A percentile compares a stretch with the other conserved stretches of the same genome.
These are phyloP conservation scores for Thraustotheca clavata DNA, from an alignment of 352 stramenopile species.

Conservation along the genomic window DNA sequence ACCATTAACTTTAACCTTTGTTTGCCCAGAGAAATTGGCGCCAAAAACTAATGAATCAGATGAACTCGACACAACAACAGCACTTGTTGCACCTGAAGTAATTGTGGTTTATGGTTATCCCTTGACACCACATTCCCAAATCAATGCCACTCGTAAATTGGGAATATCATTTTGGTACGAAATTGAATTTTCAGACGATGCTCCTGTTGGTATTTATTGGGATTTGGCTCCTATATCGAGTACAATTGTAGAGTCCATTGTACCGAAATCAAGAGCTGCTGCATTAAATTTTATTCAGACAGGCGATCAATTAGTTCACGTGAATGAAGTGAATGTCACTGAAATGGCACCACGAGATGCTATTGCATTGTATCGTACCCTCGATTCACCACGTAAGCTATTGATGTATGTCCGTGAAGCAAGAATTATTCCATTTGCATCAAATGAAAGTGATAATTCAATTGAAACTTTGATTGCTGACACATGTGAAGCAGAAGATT, in stretches of 20 bases:
- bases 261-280: conserved; percentile 39
- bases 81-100: not conserved
- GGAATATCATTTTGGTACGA: conserved; percentile 45
- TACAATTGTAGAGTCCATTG: conserved; percentile 50
- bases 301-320: conserved; percentile 46
- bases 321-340: conserved; percentile 60
- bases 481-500: not conserved
- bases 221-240: conserved; percentile 41
- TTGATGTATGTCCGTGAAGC: not conserved
- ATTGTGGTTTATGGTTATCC: not conserved
- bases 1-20: conserved; percentile 7
- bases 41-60: too few relatives aligned
- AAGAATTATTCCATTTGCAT: not conserved
- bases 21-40: not conserved
- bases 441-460: not conserved
- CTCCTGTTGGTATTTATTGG: conserved; percentile 60
- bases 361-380: conserved; percentile 32
- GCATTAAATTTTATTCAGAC: conserved; percentile 39
- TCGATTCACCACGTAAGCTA: not conserved
- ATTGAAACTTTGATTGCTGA: not conserved
- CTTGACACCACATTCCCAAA: not conserved
- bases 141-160: not conserved
- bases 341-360: conserved; percentile 42
- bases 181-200: conserved; percentile 31
- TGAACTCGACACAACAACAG: not conserved